Percentiles rank a stretch among this genome's conserved stretches.
Evolutionary conservation across 179 eudicot species (phyloP).

Genomic region (Silene noctiflora): DNA sequence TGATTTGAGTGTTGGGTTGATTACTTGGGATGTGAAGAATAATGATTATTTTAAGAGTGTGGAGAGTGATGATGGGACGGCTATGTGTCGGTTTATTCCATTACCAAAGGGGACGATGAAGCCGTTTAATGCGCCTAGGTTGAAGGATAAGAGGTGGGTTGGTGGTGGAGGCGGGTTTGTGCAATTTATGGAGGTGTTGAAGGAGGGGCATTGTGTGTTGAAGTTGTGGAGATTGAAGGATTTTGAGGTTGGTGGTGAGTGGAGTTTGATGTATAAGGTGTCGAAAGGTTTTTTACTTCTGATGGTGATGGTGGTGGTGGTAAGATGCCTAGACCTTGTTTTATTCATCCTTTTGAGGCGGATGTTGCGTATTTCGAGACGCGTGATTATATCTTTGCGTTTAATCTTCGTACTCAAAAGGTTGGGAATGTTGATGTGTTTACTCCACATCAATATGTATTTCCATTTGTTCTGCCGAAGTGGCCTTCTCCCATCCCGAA

Average conservation of each 20-base stretch:
- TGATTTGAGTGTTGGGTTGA: too few species aligned
- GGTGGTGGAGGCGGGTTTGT: not conserved
- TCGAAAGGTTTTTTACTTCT: not conserved
- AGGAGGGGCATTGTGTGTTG: not conserved
- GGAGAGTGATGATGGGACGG: not conserved
- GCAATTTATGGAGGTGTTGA: slow-evolving; percentile 10
- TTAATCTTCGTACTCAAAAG: not conserved
- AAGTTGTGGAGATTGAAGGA: slow-evolving; percentile 12
- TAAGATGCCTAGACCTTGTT: not conserved
- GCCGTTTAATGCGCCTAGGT: not conserved
- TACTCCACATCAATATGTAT: not conserved
- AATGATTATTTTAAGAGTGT: not conserved
- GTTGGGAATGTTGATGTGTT: not conserved
- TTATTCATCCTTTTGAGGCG: slow-evolving; percentile 5
- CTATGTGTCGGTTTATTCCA: slow-evolving; percentile 5
- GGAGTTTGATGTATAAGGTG: slow-evolving; percentile 6
- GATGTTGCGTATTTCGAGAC: slow-evolving; percentile 6
- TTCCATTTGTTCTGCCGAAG: not conserved
- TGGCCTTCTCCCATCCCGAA: slow-evolving; percentile 14
- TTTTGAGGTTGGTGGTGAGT: not conserved
- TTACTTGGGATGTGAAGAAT: not conserved
- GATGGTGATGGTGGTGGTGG: too few species aligned
- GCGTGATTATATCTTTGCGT: not conserved
- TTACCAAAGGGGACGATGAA: not conserved
- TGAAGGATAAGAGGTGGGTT: not conserved